Evolutionary conservation across 2,329 filamentous ascomycete genomes (phyloP).

Genomic region (Nemania sp.): DNA sequence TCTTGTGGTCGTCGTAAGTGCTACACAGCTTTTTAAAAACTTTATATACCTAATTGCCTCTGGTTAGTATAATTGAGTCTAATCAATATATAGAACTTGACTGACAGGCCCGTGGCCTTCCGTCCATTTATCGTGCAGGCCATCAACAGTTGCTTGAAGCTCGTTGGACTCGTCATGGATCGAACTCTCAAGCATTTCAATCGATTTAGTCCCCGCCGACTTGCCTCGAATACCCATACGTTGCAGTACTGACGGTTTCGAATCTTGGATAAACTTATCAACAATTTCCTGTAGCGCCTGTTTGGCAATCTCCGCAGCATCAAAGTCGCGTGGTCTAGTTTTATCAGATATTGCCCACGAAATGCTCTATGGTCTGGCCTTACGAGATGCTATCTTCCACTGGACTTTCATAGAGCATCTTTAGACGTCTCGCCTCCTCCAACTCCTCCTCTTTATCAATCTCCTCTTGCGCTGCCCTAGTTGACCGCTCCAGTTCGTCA

Average conservation of each 20-base stretch:
- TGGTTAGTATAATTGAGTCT: neutral
- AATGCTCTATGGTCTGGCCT: neutral
- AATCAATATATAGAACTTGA: neutral
- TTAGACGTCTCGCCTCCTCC: slow-evolving; percentile 21
- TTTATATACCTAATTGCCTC: slow-evolving; percentile 27
- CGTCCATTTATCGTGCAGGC: slow-evolving; percentile 32
- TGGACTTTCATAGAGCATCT: slow-evolving; percentile 23
- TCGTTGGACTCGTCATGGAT: slow-evolving; percentile 20
- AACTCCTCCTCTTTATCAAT: slow-evolving; percentile 32
- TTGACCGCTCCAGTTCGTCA: slow-evolving; percentile 33
- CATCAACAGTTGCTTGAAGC: slow-evolving; percentile 25
- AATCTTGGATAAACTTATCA: slow-evolving; percentile 28
- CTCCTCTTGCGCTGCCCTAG: slow-evolving; percentile 32
- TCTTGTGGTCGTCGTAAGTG: slow-evolving; percentile 36
- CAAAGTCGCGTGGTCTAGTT: slow-evolving; percentile 30
- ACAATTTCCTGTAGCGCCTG: slow-evolving; percentile 27
- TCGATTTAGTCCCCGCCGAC: slow-evolving; percentile 27
- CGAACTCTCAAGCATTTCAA: slow-evolving; percentile 20
- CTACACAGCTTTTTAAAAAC: slow-evolving; percentile 32
- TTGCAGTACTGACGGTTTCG: slow-evolving; percentile 35
- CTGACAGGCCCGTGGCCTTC: slow-evolving; percentile 35
- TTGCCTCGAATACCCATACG: slow-evolving; percentile 28
- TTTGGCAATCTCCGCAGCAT: slow-evolving; percentile 32
- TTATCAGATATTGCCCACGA: neutral
- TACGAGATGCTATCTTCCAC: slow-evolving; percentile 12